Percentiles rank a stretch among this genome's conserved stretches.
Evolutionary conservation across 2,329 filamentous ascomycete genomes (phyloP).

Genomic region (Gyromitra esculenta): DNA sequence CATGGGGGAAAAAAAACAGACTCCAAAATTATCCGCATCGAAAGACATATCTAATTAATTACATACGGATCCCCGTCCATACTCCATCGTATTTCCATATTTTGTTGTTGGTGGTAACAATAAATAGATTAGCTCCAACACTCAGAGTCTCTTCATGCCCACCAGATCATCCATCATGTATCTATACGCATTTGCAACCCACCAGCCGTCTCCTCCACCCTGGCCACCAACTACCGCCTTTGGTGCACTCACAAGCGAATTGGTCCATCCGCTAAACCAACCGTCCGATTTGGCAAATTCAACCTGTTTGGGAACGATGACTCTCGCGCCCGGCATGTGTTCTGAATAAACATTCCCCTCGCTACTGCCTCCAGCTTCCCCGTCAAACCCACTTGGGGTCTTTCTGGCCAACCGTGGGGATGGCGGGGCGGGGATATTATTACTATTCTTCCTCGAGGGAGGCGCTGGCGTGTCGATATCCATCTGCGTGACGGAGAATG

Average conservation of each 20-base stretch:
- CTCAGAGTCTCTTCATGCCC: slow-evolving; percentile 52
- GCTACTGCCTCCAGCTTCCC: background rate
- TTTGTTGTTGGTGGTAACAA: slow-evolving; percentile 8
- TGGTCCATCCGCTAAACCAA: slow-evolving; percentile 53
- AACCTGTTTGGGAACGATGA: slow-evolving; percentile 53
- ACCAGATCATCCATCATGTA: slow-evolving; percentile 55
- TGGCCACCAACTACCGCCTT: slow-evolving; percentile 47
- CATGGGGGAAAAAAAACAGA: background rate
- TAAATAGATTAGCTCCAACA: background rate
- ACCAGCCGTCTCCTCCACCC: slow-evolving; percentile 41
- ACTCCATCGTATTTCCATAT: background rate
- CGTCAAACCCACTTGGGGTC: slow-evolving; percentile 44
- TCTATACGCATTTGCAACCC: slow-evolving; percentile 46
- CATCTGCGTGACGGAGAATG: slow-evolving; percentile 47
- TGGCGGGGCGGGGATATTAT: slow-evolving; percentile 32
- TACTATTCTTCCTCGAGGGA: slow-evolving; percentile 25
- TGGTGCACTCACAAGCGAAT: slow-evolving; percentile 50
- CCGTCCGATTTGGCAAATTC: slow-evolving; percentile 54
- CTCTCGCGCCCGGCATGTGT: slow-evolving; percentile 52
- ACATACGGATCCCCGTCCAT: background rate
- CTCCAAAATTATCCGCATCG: slow-evolving; percentile 3
- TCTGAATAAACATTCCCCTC: slow-evolving; percentile 49
- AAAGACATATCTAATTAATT: slow-evolving; percentile 44
- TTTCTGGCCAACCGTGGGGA: slow-evolving; percentile 46
- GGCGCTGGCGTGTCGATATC: slow-evolving; percentile 46